Percentiles rank a stretch among this genome's conserved stretches.
Conservation (phyloP, 257 asterid genomes). For the Solanum virginianum region DNA sequence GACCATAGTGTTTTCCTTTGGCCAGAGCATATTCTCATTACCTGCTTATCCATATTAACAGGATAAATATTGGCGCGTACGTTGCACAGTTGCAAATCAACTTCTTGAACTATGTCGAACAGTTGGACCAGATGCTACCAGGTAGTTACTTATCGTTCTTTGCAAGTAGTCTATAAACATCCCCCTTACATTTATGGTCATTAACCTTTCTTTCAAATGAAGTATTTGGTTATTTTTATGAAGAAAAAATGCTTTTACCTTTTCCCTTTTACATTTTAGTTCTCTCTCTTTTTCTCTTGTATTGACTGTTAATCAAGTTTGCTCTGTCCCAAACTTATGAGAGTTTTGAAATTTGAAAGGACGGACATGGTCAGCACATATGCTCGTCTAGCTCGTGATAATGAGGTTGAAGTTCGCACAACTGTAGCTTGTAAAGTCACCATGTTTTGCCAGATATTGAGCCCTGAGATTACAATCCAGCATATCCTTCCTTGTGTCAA, state of each 20-base stretch:
- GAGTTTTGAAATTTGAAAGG: constrained; percentile 3
- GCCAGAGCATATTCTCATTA: background rate
- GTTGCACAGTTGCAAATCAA: constrained; percentile 27
- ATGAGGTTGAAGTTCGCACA: constrained; percentile 24
- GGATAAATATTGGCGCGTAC: constrained; percentile 27
- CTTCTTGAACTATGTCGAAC: constrained; percentile 22
- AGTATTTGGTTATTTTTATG: background rate
- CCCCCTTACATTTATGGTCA: background rate
- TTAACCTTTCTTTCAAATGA: background rate
- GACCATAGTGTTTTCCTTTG: background rate
- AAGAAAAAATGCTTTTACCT: background rate
- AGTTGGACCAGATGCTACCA: constrained; percentile 30
- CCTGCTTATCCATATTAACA: background rate
- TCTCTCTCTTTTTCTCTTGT: background rate
- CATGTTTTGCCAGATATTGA: constrained; percentile 17
- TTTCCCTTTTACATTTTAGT: background rate
- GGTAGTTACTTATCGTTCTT: constrained; percentile 1
- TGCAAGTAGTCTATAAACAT: background rate
- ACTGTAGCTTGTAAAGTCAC: constrained; percentile 26
- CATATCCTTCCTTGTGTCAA: constrained; percentile 26
- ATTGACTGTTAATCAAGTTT: background rate
- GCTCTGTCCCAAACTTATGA: background rate
- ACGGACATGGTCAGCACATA: constrained; percentile 22
- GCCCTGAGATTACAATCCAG: constrained; percentile 19
- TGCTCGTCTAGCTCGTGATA: constrained; percentile 21